Percentiles rank a stretch among this genome's conserved stretches.
These are phyloP conservation scores for Tephrocybe sp. DNA, from an alignment of 768 basidiomycete genomes.

Conservation along the genomic window DNA sequence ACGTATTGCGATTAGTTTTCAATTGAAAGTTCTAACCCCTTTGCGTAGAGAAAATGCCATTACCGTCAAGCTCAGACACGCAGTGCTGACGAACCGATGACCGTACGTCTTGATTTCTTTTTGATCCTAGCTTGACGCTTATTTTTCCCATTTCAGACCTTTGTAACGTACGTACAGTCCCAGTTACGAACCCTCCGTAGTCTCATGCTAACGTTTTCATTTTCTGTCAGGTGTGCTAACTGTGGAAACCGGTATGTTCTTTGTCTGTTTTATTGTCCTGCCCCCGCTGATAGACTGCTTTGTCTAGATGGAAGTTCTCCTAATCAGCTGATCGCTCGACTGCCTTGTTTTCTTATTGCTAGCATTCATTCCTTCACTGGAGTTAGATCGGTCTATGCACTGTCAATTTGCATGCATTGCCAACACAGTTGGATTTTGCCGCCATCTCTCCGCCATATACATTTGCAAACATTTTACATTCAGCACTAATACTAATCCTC, in stretches of 20 bases:
- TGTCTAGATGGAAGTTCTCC: constrained; percentile 39
- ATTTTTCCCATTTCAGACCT: constrained; percentile 50
- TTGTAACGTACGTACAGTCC: constrained; percentile 71
- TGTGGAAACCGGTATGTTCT: constrained; percentile 28
- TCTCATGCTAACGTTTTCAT: constrained; percentile 3
- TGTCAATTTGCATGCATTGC: not conserved
- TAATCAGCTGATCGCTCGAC: constrained; percentile 14
- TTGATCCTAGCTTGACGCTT: not conserved
- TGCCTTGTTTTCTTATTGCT: not conserved
- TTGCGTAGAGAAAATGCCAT: constrained; percentile 69
- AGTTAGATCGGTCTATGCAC: not conserved
- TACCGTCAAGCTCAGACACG: constrained; percentile 97
- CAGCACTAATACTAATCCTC: not conserved
- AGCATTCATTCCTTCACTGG: not conserved
- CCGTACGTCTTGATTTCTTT: constrained; percentile 46
- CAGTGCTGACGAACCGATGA: constrained; percentile 99
- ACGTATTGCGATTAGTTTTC: constrained; percentile 12
- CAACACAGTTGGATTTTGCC: not conserved
- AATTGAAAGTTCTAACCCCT: not conserved
- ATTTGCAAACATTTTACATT: not conserved
- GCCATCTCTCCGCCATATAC: not conserved
- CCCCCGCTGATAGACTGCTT: not conserved
- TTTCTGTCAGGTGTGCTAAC: constrained; percentile 16
- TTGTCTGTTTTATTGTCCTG: not conserved
- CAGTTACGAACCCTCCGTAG: not conserved